phyloP scores from a whole-genome alignment of 192 early-diverging fungal genomes.

The Podila minutissima region DNA sequence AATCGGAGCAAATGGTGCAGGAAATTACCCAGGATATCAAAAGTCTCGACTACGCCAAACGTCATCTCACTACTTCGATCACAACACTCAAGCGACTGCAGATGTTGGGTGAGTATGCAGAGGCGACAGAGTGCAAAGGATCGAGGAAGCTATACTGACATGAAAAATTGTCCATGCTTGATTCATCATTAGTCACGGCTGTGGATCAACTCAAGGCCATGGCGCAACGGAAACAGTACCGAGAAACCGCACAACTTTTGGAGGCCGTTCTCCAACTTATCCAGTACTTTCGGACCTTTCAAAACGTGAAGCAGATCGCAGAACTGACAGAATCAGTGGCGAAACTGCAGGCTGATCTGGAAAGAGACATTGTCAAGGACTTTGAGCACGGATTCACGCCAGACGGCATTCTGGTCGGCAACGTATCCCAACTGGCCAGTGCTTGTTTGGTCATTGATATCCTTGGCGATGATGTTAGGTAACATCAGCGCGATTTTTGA shows the following conservation, averaged over 20 bases:
- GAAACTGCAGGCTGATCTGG: constrained; percentile 40
- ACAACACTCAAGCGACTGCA: constrained; percentile 86
- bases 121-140: neutral
- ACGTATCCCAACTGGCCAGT: constrained; percentile 66
- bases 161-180: no score
- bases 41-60: constrained; percentile 92
- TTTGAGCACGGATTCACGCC: constrained; percentile 76
- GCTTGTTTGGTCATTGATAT: constrained; percentile 84
- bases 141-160: neutral
- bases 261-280: constrained; percentile 83
- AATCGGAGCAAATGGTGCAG: constrained; percentile 88
- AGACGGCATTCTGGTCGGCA: constrained; percentile 67
- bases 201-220: constrained; percentile 77
- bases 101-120: constrained; percentile 75
- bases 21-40: constrained; percentile 98
- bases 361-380: constrained; percentile 67
- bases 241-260: constrained; percentile 81
- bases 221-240: constrained; percentile 75
- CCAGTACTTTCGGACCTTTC: constrained; percentile 79
- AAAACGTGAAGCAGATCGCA: constrained; percentile 80
- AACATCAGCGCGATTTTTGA: constrained; percentile 4
- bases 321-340: constrained; percentile 70
- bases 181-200: constrained; percentile 64
- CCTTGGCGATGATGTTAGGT: constrained; percentile 72
- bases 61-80: constrained; percentile 85